Conservation (phyloP, 2,329 filamentous ascomycete genomes). For the Penicillium sp. region DNA sequence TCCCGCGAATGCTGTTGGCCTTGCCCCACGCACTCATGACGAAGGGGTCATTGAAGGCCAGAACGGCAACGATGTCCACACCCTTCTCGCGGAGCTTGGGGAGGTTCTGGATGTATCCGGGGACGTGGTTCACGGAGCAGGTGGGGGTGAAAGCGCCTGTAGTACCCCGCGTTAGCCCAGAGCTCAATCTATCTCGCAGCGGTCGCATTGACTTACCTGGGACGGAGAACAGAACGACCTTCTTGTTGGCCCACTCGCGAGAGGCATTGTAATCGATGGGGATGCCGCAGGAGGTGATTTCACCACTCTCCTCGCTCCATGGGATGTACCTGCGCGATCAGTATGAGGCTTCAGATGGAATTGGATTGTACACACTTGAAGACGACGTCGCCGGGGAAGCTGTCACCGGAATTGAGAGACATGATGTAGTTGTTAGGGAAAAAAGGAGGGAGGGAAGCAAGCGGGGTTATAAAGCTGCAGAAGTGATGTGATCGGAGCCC, state of each 20-base stretch:
- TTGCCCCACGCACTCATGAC: conserved; percentile 90
- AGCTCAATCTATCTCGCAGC: background rate
- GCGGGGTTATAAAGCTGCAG: conserved; percentile 1
- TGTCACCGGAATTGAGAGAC: conserved; percentile 76
- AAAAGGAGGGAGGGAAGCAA: conserved; percentile 1
- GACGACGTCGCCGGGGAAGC: conserved; percentile 75
- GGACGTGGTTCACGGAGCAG: conserved; percentile 77
- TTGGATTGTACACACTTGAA: conserved; percentile 62
- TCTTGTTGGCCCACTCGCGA: conserved; percentile 72
- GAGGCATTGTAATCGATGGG: conserved; percentile 78
- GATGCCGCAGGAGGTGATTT: conserved; percentile 75
- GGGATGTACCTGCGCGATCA: conserved; percentile 66
- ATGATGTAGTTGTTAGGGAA: conserved; percentile 39
- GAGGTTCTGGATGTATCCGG: conserved; percentile 73
- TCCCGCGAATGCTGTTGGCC: conserved; percentile 73
- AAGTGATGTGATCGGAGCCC: conserved; percentile 7
- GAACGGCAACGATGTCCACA: conserved; percentile 75
- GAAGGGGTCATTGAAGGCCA: conserved; percentile 79
- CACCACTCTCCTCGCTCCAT: conserved; percentile 68
- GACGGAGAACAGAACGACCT: conserved; percentile 71
- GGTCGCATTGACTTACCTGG: conserved; percentile 51
- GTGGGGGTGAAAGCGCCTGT: conserved; percentile 78
- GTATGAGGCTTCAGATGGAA: background rate
- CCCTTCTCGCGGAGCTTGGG: conserved; percentile 73
- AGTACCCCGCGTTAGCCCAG: background rate